Conservation (phyloP, 2,329 filamentous ascomycete species). For the Cladorrhinum sp. region DNA sequence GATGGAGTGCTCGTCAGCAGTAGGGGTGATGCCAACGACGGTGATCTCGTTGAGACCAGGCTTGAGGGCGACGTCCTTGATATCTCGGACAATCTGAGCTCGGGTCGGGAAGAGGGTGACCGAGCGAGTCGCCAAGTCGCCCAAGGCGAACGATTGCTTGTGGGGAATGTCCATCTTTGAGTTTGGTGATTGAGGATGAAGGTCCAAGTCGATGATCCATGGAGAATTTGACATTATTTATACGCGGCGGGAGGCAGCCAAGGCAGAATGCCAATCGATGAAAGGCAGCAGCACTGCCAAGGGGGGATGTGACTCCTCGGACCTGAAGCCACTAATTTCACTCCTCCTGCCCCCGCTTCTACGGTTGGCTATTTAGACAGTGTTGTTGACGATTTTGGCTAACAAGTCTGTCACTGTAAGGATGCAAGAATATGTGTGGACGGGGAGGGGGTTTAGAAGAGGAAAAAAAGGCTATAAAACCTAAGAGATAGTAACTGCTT, state of each 20-base stretch:
- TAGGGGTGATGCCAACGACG: constrained; percentile 52
- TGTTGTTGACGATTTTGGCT: background rate
- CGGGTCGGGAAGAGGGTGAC: constrained; percentile 62
- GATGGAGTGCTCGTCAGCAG: constrained; percentile 54
- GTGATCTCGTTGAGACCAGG: constrained; percentile 56
- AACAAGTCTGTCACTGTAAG: too few relatives aligned
- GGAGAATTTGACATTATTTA: constrained; percentile 12
- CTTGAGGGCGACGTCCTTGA: constrained; percentile 52
- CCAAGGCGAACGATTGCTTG: constrained; percentile 52
- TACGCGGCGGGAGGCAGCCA: constrained; percentile 9
- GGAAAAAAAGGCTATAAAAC: too few relatives aligned
- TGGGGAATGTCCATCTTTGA: constrained; percentile 39
- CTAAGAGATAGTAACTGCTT: too few relatives aligned
- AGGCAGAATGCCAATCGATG: background rate
- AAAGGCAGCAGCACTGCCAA: background rate
- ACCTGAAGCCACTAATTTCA: background rate
- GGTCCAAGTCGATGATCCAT: background rate
- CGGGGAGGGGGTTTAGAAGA: too few relatives aligned
- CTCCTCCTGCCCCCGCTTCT: background rate
- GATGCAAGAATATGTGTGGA: too few relatives aligned
- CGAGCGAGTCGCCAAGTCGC: constrained; percentile 55
- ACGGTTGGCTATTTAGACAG: background rate
- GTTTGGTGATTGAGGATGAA: background rate
- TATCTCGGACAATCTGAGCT: constrained; percentile 59
- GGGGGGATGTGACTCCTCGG: background rate